Percentiles rank a stretch among this genome's conserved stretches.
phyloP scores from a whole-genome alignment of 169 alveolate genomes.

The Theileria parva region DNA sequence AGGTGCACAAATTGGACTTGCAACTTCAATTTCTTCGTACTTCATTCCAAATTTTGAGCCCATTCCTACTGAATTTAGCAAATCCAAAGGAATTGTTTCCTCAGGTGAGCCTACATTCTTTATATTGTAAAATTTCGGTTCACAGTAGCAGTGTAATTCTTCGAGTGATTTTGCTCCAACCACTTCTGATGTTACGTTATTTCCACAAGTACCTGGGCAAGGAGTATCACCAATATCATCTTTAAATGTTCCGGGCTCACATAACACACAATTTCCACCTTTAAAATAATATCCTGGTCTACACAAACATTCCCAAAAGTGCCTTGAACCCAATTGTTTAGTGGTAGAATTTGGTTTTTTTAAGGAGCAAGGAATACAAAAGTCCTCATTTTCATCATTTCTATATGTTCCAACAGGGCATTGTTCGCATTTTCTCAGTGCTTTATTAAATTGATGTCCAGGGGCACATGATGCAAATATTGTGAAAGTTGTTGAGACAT shows the following conservation, averaged over 20 bases:
- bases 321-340: constrained; percentile 24
- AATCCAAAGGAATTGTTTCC: constrained; percentile 17
- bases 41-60: background rate
- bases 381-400: constrained; percentile 34
- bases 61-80: constrained; percentile 13
- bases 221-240: constrained; percentile 41
- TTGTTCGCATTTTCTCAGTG: constrained; percentile 24
- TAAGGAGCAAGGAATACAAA: constrained; percentile 27
- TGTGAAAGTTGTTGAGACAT: background rate
- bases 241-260: constrained; percentile 70
- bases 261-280: constrained; percentile 60
- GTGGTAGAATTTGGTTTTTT: constrained; percentile 37
- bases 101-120: background rate
- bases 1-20: constrained; percentile 33
- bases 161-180: constrained; percentile 11
- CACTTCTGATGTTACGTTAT: constrained; percentile 18
- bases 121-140: constrained; percentile 68
- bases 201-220: constrained; percentile 55
- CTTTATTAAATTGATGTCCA: constrained; percentile 27
- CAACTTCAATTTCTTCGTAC: background rate
- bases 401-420: constrained; percentile 72
- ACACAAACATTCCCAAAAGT: constrained; percentile 72
- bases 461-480: constrained; percentile 56
- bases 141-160: constrained; percentile 56
- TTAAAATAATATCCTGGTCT: constrained; percentile 68